Evolutionary conservation across 768 basidiomycete genomes (phyloP).

Genomic region (Podaxis sp.): DNA sequence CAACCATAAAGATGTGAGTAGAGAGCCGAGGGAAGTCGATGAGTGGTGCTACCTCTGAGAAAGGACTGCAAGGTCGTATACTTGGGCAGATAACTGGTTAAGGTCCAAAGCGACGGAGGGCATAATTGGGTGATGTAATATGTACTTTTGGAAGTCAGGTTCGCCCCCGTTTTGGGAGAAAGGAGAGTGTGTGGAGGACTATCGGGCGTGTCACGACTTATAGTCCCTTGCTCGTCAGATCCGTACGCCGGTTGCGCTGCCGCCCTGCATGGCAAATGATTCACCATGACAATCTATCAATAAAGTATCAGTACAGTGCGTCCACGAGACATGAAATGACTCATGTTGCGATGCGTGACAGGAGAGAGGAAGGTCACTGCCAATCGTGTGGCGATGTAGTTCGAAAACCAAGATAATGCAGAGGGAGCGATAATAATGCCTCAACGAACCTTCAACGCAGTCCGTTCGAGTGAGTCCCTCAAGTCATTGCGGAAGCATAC

Average conservation of each 20-base stretch:
- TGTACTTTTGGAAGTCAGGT: not conserved
- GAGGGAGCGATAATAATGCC: not conserved
- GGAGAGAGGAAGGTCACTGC: not conserved
- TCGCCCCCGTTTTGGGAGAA: not conserved
- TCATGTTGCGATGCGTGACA: not conserved
- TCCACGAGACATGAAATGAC: not conserved
- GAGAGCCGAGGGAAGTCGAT: not conserved
- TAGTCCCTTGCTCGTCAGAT: not conserved
- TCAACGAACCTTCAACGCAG: too few species aligned
- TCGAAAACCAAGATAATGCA: not conserved
- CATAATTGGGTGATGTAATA: not conserved
- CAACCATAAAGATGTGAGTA: not conserved
- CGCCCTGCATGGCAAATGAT: not conserved
- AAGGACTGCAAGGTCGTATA: not conserved
- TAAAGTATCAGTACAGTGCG: not conserved
- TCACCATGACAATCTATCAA: not conserved
- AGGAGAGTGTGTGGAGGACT: not conserved
- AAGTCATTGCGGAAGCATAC: too few species aligned
- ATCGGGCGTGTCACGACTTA: not conserved
- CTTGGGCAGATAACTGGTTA: not conserved
- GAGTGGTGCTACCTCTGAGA: not conserved
- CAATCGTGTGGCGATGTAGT: not conserved
- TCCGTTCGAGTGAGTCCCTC: too few species aligned
- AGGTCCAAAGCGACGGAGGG: not conserved
- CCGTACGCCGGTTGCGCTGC: not conserved